These are phyloP conservation scores for Orbilia ellipsospora DNA, from an alignment of 2,329 filamentous ascomycete species.

Conservation along the genomic window DNA sequence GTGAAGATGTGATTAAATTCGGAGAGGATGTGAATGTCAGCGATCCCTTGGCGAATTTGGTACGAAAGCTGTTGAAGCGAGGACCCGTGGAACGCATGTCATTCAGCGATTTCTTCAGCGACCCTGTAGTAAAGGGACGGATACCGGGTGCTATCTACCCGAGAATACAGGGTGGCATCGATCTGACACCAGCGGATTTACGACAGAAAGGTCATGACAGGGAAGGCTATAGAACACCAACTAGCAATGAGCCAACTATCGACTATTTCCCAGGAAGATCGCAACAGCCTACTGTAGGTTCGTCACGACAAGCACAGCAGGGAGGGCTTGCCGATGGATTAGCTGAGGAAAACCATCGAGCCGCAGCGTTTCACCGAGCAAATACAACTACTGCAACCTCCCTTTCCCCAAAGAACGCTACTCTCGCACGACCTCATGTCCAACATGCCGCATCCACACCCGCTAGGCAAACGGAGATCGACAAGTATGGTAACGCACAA, in stretches of 20 bases:
- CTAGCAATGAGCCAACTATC: slow-evolving; percentile 22
- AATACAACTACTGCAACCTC: slow-evolving; percentile 16
- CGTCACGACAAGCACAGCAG: slow-evolving; percentile 37
- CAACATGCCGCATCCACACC: slow-evolving; percentile 36
- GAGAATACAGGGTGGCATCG: slow-evolving; percentile 46
- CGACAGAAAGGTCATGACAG: slow-evolving; percentile 49
- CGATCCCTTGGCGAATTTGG: slow-evolving; percentile 65
- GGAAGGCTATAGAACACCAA: slow-evolving; percentile 35
- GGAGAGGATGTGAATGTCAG: slow-evolving; percentile 78
- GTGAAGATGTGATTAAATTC: slow-evolving; percentile 87
- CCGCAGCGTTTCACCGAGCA: slow-evolving; percentile 23
- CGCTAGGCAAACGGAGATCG: slow-evolving; percentile 26
- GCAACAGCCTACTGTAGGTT: slow-evolving; percentile 1
- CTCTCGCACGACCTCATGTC: slow-evolving; percentile 21
- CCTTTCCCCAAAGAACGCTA: slow-evolving; percentile 26
- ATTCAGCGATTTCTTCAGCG: slow-evolving; percentile 85
- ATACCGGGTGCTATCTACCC: slow-evolving; percentile 73
- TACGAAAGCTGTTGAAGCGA: slow-evolving; percentile 82
- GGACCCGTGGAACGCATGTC: slow-evolving; percentile 85
- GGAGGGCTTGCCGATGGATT: slow-evolving; percentile 20
- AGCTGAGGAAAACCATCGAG: slow-evolving; percentile 27
- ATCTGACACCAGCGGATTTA: slow-evolving; percentile 41
- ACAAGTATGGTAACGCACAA: slow-evolving; percentile 33
- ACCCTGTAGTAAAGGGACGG: slow-evolving; percentile 75
- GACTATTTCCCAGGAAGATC: slow-evolving; percentile 40